Evolutionary conservation across 2,329 filamentous ascomycete species (phyloP).

Genomic region (Atkinsonella texensis): DNA sequence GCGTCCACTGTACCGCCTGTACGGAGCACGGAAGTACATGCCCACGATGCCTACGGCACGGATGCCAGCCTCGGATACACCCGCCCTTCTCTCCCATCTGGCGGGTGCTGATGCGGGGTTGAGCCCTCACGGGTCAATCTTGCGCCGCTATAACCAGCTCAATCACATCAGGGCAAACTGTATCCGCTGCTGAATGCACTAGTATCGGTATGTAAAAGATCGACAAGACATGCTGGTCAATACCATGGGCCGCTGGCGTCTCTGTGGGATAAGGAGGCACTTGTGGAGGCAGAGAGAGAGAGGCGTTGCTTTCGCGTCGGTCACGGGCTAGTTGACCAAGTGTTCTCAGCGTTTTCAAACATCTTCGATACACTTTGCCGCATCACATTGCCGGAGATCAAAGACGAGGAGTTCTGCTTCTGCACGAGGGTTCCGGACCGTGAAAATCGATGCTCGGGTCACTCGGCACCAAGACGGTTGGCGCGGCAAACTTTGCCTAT

Average conservation of each 20-base stretch:
- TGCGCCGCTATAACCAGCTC: background rate
- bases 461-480: background rate
- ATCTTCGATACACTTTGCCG: background rate
- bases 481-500: background rate
- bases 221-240: background rate
- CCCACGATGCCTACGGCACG: background rate
- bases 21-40: background rate
- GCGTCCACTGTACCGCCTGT: background rate
- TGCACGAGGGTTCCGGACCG: too few species aligned
- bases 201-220: background rate
- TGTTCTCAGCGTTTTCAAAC: background rate
- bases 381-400: background rate
- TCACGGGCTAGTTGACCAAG: background rate
- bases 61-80: constrained; percentile 4
- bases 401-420: background rate
- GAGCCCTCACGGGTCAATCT: background rate
- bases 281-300: background rate
- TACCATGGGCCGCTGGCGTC: background rate
- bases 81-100: background rate
- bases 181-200: too few species aligned
- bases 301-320: too few species aligned
- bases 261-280: background rate
- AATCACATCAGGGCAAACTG: background rate
- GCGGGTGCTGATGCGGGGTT: background rate
- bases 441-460: background rate